Evolutionary conservation across 768 basidiomycete genomes (phyloP).

Genomic region (Saitozyma sp.): DNA sequence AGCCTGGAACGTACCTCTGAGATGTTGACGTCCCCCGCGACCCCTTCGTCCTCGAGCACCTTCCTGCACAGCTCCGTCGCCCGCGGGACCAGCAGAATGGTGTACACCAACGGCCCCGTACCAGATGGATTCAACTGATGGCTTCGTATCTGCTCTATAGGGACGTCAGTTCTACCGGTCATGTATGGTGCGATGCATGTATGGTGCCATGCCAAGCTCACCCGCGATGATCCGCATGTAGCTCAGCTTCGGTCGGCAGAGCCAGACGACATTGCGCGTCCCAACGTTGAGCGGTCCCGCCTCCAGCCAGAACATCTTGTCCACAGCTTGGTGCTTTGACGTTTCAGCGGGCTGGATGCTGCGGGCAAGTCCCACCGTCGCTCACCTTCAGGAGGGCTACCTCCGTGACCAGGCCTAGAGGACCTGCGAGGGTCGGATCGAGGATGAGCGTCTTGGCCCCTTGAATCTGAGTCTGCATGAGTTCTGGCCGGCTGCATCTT

Average conservation of each 20-base stretch:
- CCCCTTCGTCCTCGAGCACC: conserved; percentile 93
- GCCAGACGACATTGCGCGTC: conserved; percentile 87
- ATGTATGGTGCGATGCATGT: too few relatives aligned
- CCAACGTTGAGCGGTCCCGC: conserved; percentile 76
- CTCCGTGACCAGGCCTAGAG: conserved; percentile 91
- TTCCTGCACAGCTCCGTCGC: conserved; percentile 79
- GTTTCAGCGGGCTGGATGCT: not conserved
- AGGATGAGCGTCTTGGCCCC: conserved; percentile 97
- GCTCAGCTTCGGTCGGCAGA: conserved; percentile 82
- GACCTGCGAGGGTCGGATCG: conserved; percentile 81
- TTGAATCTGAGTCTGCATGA: conserved; percentile 37
- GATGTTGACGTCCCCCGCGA: conserved; percentile 88
- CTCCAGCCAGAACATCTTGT: conserved; percentile 99
- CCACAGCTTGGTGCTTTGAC: conserved; percentile 89
- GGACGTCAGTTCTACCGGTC: conserved; percentile 16
- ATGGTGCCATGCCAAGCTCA: conserved; percentile 54
- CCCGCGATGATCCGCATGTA: conserved; percentile 88
- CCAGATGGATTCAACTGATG: conserved; percentile 58
- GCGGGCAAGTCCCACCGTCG: not conserved
- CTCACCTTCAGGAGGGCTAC: conserved; percentile 84
- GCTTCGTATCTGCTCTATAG: conserved; percentile 83
- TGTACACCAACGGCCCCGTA: conserved; percentile 73
- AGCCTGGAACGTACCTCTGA: conserved; percentile 54
- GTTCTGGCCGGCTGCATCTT: not conserved
- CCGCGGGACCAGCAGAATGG: conserved; percentile 81